A percentile compares a stretch with the other conserved stretches of the same genome.
Conservation (phyloP, 108 stramenopile genomes). For the Hondaea fermentalgiana region DNA sequence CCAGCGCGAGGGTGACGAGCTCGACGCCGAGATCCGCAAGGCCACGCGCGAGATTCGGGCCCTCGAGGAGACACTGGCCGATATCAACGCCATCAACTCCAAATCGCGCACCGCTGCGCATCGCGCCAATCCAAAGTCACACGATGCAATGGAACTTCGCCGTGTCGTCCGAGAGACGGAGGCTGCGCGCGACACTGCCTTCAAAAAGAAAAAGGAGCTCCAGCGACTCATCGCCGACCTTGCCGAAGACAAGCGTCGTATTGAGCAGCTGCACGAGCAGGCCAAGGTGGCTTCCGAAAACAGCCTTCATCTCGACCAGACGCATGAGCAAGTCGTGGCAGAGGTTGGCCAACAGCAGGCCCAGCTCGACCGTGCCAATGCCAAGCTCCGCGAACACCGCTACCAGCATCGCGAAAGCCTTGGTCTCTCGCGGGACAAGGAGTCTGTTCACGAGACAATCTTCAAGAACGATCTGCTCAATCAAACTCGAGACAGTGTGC, state of each 20-base stretch:
- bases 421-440: neutral
- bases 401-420: neutral
- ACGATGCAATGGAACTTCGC: conserved; percentile 58
- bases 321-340: conserved; percentile 8
- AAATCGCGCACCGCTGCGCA: conserved; percentile 48
- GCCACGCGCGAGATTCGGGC: conserved; percentile 56
- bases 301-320: conserved; percentile 8
- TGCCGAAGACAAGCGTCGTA: conserved; percentile 15
- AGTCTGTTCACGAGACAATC: conserved; percentile 48
- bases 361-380: neutral
- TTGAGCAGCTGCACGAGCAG: conserved; percentile 38
- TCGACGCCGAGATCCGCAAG: conserved; percentile 58
- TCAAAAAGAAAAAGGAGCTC: conserved; percentile 30
- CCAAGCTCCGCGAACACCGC: neutral
- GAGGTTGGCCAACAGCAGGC: conserved; percentile 21
- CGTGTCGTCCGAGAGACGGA: conserved; percentile 52
- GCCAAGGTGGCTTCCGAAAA: conserved; percentile 17
- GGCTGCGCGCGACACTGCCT: conserved; percentile 37
- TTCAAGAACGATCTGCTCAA: conserved; percentile 46
- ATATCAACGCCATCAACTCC: conserved; percentile 51
- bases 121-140: conserved; percentile 42
- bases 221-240: conserved; percentile 34
- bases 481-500: conserved; percentile 46
- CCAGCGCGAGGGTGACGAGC: conserved; percentile 67
- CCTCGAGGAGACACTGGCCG: conserved; percentile 46